A percentile compares a stretch with the other conserved stretches of the same genome.
phyloP scores from a whole-genome alignment of 2,329 filamentous ascomycete genomes.

The Stemphylium beticola region DNA sequence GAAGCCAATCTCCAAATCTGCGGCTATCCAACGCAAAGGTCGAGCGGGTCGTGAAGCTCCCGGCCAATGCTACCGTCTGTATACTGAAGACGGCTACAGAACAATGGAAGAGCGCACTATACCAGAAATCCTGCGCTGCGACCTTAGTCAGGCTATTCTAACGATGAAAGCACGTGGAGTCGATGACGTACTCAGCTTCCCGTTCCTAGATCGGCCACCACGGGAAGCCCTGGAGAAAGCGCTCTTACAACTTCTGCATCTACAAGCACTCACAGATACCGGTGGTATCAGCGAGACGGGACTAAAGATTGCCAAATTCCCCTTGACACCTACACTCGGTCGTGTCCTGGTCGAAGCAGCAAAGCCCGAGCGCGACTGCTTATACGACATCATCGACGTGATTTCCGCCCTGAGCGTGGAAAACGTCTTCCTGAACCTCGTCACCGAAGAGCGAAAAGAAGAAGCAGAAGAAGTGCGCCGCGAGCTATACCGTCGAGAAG shows the following conservation, averaged over 20 bases:
- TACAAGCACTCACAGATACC: conserved; percentile 75
- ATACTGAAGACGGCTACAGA: conserved; percentile 79
- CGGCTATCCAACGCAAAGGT: conserved; percentile 88
- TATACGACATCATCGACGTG: conserved; percentile 85
- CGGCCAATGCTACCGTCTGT: conserved; percentile 88
- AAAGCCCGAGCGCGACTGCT: conserved; percentile 71
- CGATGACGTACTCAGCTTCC: conserved; percentile 79
- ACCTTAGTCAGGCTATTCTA: conserved; percentile 82
- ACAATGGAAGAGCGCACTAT: conserved; percentile 74
- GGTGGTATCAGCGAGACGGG: conserved; percentile 78
- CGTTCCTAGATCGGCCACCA: conserved; percentile 82
- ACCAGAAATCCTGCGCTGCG: conserved; percentile 89
- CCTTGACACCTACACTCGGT: conserved; percentile 79
- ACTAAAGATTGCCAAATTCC: conserved; percentile 78
- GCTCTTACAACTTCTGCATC: conserved; percentile 76
- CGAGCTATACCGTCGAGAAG: conserved; percentile 64
- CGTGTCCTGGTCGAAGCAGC: conserved; percentile 83
- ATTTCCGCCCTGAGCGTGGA: conserved; percentile 71
- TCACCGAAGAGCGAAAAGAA: conserved; percentile 66
- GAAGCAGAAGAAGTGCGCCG: conserved; percentile 62
- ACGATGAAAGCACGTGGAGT: conserved; percentile 94
- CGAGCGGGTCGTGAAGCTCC: conserved; percentile 91
- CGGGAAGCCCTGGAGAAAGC: conserved; percentile 81
- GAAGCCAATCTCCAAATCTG: conserved; percentile 90
- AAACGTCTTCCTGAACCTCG: conserved; percentile 66